Base-by-base conservation (phyloP, 805 yeast species). In the Lipomyces yamanashiensis region DNA sequence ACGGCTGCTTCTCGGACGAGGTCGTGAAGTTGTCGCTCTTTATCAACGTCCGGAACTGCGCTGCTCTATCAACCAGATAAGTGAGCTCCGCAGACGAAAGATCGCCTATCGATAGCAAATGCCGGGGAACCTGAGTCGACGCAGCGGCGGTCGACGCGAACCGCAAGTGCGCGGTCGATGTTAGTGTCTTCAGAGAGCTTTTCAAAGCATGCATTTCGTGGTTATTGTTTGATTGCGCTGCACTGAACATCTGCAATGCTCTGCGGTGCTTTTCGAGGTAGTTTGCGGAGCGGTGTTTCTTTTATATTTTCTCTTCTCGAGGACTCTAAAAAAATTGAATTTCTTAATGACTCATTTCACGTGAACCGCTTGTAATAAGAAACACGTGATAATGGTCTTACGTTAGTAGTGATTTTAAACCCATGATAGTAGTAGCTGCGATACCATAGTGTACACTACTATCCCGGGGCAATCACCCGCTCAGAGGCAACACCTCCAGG, bases 101-200 rank as follows among this genome's bases (percentile, higher is more conserved):
- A 72, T 92, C 96, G 28, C 89, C 84, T 71, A 92, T 95, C 34
- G 90, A 88, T 23, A 90, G 82, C 73, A 95, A 81, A 75, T 93
- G 98, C 75, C 96, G 85, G 33, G 82, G 78, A 51, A 68, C 17
- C 33, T 19, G 6, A 6, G 57, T 7, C 15, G 39, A 36, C 41
- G 62, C n/a, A 10, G 47, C 17, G 19, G 51, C 56, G 6, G 47
- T 13, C n/a, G 48, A 17, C 44, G 52, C 9, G n/a, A 52, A 41
- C 21, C 57, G 59, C 21, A 56, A 40, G n/a, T 43, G 48, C 19
- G 68, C 37, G 36, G 54, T 13, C 37, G 64, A 17, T 7, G 61
- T 49, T 21, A 63, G 51, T 7, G 47, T 50, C 23, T 55, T 50
- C 13, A 63, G 49, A 45, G 64, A 47, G 37, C 43, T n/a, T 28